These are phyloP conservation scores for Aspergillus terreus DNA, from an alignment of 2,329 filamentous ascomycete species.

Conservation along the genomic window DNA sequence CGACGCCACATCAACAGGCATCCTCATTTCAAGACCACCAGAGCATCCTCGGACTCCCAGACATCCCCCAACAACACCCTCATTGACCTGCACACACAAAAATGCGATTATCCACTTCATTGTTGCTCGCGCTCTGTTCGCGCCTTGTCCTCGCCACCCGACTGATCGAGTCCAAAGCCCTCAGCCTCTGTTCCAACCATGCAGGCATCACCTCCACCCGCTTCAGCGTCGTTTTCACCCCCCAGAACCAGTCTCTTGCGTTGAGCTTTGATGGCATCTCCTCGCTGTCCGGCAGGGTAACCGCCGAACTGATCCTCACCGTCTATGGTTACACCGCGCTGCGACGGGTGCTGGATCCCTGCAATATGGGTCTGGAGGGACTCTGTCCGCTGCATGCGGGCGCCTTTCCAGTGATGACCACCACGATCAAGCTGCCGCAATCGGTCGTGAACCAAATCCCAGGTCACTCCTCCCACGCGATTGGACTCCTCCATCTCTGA, in stretches of 20 bases:
- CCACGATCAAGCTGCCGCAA: constrained; percentile 59
- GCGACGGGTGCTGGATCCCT: constrained; percentile 68
- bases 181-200: constrained; percentile 79
- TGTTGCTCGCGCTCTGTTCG: neutral
- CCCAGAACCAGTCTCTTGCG: constrained; percentile 64
- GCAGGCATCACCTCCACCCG: constrained; percentile 82
- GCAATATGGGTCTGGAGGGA: constrained; percentile 62
- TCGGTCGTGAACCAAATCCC: constrained; percentile 65
- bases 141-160: neutral
- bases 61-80: neutral
- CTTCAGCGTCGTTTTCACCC: constrained; percentile 70
- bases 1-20: too few relatives aligned
- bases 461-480: constrained; percentile 37
- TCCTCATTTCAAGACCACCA: too few relatives aligned
- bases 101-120: neutral
- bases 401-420: constrained; percentile 66
- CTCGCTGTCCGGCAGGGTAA: constrained; percentile 75
- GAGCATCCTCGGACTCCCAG: too few relatives aligned
- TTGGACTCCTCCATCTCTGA: neutral
- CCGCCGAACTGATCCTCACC: constrained; percentile 69
- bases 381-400: constrained; percentile 88
- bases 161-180: constrained; percentile 22
- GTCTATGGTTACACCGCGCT: constrained; percentile 78
- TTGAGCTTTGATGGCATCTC: constrained; percentile 79
- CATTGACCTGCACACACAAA: neutral